Base-by-base conservation (phyloP, 306 rosid species). In the Cicer cuneatum region DNA sequence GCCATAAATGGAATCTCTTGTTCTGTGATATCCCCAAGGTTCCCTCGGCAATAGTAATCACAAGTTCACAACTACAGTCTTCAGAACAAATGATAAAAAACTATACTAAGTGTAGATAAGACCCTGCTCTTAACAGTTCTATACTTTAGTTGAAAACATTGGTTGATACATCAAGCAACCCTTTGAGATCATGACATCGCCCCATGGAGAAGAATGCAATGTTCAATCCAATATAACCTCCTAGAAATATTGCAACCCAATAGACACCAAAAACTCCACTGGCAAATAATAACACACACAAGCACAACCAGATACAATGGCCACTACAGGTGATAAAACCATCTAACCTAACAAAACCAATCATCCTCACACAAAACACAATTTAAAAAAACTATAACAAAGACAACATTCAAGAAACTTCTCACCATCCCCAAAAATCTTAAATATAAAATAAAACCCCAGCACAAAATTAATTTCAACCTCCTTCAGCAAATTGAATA, bases 401-500 rank as follows among this genome's bases (percentile, higher is more conserved):
- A 14, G 21, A 11, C n/a, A 21, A 13, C 67, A 41, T 57, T 24
- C 38, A 57, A 42, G 57, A 46, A 77, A 66, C 49, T 45, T 37
- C 61, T 14, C 48, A 60, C 19, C 5, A 61, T 37, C 38, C 9
- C 40, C 72, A 49, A 53, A 78, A 59, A 52, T 40, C 37, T 39
- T 59, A 62, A 48, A 41, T 18, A 19, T 39, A 24, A 61, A 58
- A 52, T 69, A 48, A 61, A 66, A 62, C 72, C 66, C 18, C 49
- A 70, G 56, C 57, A 61, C 12, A 37, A 37, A 60, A 46, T 29
- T 15, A 60, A 46, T 29, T 15, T 2, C 16, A 52, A 16, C 43
- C 29, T 57, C 73, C 77, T 42, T 78, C 24, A 71, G 46, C 68
- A 63, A 63, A 61, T 33, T 61, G 21, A 51, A 48, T 14, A 69